Base-by-base conservation (phyloP, 2,329 filamentous ascomycete genomes). In the Beauveria sp. region DNA sequence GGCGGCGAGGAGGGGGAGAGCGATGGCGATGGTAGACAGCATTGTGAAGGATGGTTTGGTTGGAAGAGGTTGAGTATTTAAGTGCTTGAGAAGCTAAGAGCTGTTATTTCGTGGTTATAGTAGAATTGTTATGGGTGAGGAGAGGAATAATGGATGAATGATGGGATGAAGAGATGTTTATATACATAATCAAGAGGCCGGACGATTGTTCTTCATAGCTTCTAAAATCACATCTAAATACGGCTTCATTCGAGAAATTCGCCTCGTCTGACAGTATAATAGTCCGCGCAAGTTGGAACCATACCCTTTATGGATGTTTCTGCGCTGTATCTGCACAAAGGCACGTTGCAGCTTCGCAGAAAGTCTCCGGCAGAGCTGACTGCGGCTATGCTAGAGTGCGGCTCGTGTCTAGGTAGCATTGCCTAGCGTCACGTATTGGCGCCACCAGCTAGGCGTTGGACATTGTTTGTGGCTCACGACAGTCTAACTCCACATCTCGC, bases 1-100 rank as follows among this genome's bases (percentile, higher is more conserved):
- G 43, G 54, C 54, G 54, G 54, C 54, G 43, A 57, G 54, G 28
- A 57, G 42, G n/a, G 54, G 42, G 7, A 57, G 54, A 57, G 54
- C 43, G 43, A 48, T 22, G 54, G 26, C 16, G 5, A 22, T 38
- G 14, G 42, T 38, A n/a, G 54, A 57, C 10, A 57, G 26, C 54
- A 57, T 57, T 26, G 6, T 55, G 52, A 55, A 42, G 24, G 40
- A 54, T 54, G 52, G 31, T 22, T 52, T 34, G 24, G 10, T 2
- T 52, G 50, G 9, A 40, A 38, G 45, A 6, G n/a, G 20, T 24
- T 53, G 34, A 20, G 31, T 53, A n/a, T 42, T 22, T 18, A 52
- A 52, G 42, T 46, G 40, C 7, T 34, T 56, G 53, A 46, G 53
- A 34, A 45, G 53, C 7, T n/a, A 22, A 34, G 40, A 18, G 18